phyloP scores from a whole-genome alignment of 139 green algal species.

The Spirogloea muscicola region DNA sequence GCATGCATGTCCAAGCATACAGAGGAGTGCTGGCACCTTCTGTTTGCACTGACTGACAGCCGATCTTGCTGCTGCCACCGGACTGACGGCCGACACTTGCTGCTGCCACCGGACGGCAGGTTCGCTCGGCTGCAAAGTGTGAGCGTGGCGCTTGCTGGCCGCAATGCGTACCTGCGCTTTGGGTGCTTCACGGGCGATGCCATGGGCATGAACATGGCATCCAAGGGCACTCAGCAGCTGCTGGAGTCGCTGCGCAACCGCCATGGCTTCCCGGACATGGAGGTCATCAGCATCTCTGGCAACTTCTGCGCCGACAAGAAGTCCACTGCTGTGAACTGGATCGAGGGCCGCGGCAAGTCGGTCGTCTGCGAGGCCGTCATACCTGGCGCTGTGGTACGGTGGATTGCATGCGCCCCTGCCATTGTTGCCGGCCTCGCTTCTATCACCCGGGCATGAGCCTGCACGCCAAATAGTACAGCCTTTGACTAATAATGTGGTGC shows the following conservation, averaged over 20 bases:
- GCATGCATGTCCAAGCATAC: too few relatives aligned
- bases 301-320: conserved; percentile 51
- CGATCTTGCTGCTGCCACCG: too few relatives aligned
- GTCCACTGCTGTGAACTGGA: conserved; percentile 46
- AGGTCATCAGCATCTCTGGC: conserved; percentile 40
- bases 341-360: conserved; percentile 46
- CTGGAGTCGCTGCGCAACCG: conserved; percentile 11
- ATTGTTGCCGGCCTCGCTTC: too few relatives aligned
- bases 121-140: conserved; percentile 36
- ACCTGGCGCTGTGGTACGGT: conserved; percentile 16
- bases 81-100: too few relatives aligned
- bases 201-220: conserved; percentile 54
- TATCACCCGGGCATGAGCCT: too few relatives aligned
- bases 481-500: too few relatives aligned
- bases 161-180: conserved; percentile 40
- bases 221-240: conserved; percentile 32
- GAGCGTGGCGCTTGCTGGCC: conserved; percentile 22
- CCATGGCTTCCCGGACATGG: conserved; percentile 39
- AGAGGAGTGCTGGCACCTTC: too few relatives aligned
- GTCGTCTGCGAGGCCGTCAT: conserved; percentile 45
- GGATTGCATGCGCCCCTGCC: too few relatives aligned
- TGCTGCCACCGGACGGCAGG: conserved; percentile 9
- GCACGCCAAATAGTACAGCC: too few relatives aligned
- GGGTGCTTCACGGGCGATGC: conserved; percentile 36
- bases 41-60: too few relatives aligned